Evolutionary conservation across 345 rosid genomes (phyloP).

Genomic region (Noccaea bulbosa): DNA sequence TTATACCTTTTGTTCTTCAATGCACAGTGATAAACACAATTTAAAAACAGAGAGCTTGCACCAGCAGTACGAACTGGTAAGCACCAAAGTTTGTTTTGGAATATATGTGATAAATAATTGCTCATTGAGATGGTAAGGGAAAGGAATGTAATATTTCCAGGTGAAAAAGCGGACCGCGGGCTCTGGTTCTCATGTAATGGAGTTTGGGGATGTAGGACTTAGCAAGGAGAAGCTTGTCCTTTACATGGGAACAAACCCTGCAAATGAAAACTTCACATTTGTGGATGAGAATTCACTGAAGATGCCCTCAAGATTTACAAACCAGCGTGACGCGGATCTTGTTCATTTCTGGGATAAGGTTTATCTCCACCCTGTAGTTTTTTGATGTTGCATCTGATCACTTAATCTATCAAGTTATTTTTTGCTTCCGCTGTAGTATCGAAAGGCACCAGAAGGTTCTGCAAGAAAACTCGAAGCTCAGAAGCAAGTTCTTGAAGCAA

Average conservation of each 20-base stretch:
- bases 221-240: slow-evolving; percentile 57
- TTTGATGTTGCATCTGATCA: neutral
- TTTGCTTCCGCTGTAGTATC: slow-evolving; percentile 55
- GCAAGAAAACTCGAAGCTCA: slow-evolving; percentile 71
- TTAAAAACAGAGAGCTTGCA: slow-evolving; percentile 72
- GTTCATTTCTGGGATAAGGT: slow-evolving; percentile 95
- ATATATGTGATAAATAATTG: neutral
- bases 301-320: slow-evolving; percentile 62
- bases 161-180: slow-evolving; percentile 73
- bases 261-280: slow-evolving; percentile 78
- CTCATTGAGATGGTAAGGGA: neutral
- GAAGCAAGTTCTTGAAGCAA: slow-evolving; percentile 78
- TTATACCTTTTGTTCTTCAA: neutral
- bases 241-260: slow-evolving; percentile 91
- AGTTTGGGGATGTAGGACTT: slow-evolving; percentile 71
- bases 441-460: slow-evolving; percentile 88
- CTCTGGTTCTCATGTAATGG: slow-evolving; percentile 93
- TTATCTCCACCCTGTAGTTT: neutral
- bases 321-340: slow-evolving; percentile 96
- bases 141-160: slow-evolving; percentile 46
- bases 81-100: neutral
- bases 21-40: slow-evolving; percentile 84
- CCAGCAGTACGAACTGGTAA: slow-evolving; percentile 92
- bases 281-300: slow-evolving; percentile 62
- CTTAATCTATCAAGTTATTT: slow-evolving; percentile 12